A percentile compares a stretch with the other conserved stretches of the same genome.
phyloP scores from a whole-genome alignment of 306 rosid species.

The Corylus avellana region DNA sequence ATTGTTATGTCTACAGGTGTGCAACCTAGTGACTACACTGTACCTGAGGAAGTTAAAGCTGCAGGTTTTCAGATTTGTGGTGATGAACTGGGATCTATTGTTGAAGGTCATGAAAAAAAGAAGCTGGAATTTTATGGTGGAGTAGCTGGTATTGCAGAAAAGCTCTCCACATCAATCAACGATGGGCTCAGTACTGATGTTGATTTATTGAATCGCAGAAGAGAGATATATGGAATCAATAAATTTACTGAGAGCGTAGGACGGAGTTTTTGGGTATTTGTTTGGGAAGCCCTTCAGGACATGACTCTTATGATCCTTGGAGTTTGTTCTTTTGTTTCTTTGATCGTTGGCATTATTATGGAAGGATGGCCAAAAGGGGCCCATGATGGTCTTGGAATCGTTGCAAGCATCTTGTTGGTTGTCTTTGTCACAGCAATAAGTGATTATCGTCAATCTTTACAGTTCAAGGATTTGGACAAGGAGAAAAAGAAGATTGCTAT shows the following conservation, averaged over 20 bases:
- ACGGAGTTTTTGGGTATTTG: slow-evolving; percentile 79
- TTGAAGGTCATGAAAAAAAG: slow-evolving; percentile 79
- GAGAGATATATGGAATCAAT: slow-evolving; percentile 67
- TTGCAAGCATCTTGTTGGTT: slow-evolving; percentile 87
- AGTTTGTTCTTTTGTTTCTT: slow-evolving; percentile 81
- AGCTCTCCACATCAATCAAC: slow-evolving; percentile 60
- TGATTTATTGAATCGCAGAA: slow-evolving; percentile 48
- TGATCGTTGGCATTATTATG: slow-evolving; percentile 74
- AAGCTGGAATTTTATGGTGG: slow-evolving; percentile 77
- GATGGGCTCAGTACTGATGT: slow-evolving; percentile 53
- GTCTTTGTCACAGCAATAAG: slow-evolving; percentile 94
- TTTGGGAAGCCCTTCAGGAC: slow-evolving; percentile 98
- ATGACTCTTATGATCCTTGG: slow-evolving; percentile 97
- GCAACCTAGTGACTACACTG: slow-evolving; percentile 58
- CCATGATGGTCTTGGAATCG: slow-evolving; percentile 97
- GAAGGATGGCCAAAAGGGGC: slow-evolving; percentile 98
- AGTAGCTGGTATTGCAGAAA: slow-evolving; percentile 63
- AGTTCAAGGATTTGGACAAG: slow-evolving; percentile 94
- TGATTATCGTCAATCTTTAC: slow-evolving; percentile 90
- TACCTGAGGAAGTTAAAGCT: slow-evolving; percentile 71
- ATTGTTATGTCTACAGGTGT: slow-evolving; percentile 47
- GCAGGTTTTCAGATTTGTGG: slow-evolving; percentile 83
- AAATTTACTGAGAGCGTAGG: slow-evolving; percentile 70
- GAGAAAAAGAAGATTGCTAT: slow-evolving; percentile 88
- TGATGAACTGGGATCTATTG: slow-evolving; percentile 87